Evolutionary conservation across 164 flowering plant genomes (phyloP).

Genomic region (Sedum album): DNA sequence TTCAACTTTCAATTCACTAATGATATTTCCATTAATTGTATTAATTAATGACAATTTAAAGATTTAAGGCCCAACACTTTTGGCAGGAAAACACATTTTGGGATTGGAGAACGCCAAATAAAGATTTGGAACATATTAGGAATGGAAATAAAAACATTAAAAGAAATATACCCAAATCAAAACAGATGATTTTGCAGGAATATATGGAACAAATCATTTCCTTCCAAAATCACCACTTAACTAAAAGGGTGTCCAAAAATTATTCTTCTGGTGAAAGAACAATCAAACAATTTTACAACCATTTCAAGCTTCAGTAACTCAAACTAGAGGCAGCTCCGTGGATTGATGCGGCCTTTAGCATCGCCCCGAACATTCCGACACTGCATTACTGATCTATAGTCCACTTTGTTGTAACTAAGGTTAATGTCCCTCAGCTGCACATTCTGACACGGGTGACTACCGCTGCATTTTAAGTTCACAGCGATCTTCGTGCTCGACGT

Average conservation of each 20-base stretch:
- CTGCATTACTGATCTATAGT: not conserved
- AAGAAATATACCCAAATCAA: not conserved
- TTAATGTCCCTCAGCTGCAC: slow-evolving; percentile 11
- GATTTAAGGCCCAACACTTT: no score
- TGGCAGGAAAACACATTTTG: no score
- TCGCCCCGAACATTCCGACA: not conserved
- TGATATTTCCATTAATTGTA: no score
- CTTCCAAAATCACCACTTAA: not conserved
- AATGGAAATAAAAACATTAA: no score
- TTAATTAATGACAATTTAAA: no score
- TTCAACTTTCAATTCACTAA: no score
- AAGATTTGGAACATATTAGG: no score
- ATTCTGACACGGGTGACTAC: slow-evolving; percentile 7
- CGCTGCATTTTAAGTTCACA: slow-evolving; percentile 11
- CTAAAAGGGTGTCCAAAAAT: not conserved
- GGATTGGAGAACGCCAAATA: no score
- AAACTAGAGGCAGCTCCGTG: slow-evolving; percentile 1
- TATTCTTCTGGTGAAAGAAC: not conserved
- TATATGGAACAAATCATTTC: no score
- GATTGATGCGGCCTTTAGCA: not conserved
- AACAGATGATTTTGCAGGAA: no score
- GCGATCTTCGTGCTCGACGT: slow-evolving; percentile 11
- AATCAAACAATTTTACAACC: not conserved
- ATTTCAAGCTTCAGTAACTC: not conserved
- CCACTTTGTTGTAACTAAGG: slow-evolving; percentile 1